Evolutionary conservation across 2,329 filamentous ascomycete species (phyloP).

Genomic region (Hirsutella thompsonii): DNA sequence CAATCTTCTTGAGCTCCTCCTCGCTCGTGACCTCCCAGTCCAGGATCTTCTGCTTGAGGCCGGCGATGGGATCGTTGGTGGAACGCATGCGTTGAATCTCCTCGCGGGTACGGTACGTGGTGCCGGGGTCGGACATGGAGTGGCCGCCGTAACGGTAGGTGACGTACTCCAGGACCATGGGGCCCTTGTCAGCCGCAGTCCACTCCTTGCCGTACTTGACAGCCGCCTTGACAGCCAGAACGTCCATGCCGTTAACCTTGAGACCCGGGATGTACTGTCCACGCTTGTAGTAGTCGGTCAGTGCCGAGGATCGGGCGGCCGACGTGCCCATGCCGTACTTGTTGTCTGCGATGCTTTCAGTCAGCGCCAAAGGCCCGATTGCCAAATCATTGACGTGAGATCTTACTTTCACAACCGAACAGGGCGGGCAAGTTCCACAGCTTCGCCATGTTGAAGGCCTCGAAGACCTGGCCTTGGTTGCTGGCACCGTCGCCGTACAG

Average conservation of each 20-base stretch:
- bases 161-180: slow-evolving; percentile 94
- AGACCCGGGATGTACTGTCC: slow-evolving; percentile 98
- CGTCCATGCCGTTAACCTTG: slow-evolving; percentile 99
- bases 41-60: slow-evolving; percentile 93
- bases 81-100: slow-evolving; percentile 99
- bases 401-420: slow-evolving; percentile 95
- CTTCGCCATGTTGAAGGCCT: slow-evolving; percentile 99
- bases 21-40: slow-evolving; percentile 88
- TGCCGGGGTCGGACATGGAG: slow-evolving; percentile 99
- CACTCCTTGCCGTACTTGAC: slow-evolving; percentile 89
- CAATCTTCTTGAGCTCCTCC: slow-evolving; percentile 90
- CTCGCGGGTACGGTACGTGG: slow-evolving; percentile 97
- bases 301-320: slow-evolving; percentile 80
- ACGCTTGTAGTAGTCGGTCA: slow-evolving; percentile 99
- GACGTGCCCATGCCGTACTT: slow-evolving; percentile 99
- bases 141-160: slow-evolving; percentile 99
- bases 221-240: slow-evolving; percentile 92
- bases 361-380: neutral
- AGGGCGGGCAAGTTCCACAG: slow-evolving; percentile 93
- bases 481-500: slow-evolving; percentile 96
- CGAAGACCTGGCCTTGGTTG: slow-evolving; percentile 99
- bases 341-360: slow-evolving; percentile 58
- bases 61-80: slow-evolving; percentile 96
- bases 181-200: slow-evolving; percentile 71
- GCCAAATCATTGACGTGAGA: neutral